Evolutionary conservation across 2,329 filamentous ascomycete genomes (phyloP), one percentile per base, ranked within the genome.

Genomic region (Talaromyces sp.): DNA sequence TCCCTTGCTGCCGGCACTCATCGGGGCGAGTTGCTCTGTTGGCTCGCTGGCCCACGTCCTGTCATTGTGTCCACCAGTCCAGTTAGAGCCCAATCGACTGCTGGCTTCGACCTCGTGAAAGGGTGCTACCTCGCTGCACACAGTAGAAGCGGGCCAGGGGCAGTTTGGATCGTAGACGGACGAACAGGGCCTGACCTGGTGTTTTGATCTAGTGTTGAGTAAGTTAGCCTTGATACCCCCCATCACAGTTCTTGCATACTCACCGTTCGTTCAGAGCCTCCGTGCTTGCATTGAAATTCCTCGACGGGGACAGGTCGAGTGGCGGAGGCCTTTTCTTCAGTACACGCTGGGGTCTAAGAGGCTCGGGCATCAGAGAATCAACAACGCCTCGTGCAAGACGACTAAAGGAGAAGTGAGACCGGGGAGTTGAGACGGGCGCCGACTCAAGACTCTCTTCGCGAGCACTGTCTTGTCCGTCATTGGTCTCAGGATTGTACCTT

Each of bases 321-420:
- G 35, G 54, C 7, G 55, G 50, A 7, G 50, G 2, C 5, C 41
- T 51, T 38, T 58, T 58, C 41, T 46, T 14, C 11, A 38, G 9
- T 19, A 61, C 56, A 55, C 49, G 14, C 26, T 51, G 59, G 4
- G 56, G 27, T 24, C 26, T 58, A 14, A 61, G 50, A 24, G 59
- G 59, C 19, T 55, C 56, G 17, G 59, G 59, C 10, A 61, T 51
- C 55, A 61, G 31, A 9, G 59, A 61, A 6, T 61, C 41, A 4
- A 61, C 59, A 8, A 58, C 52, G 14, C 59, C 59, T 26, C 59
- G 38, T 26, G 59, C 56, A 4, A 43, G 58, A 8, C 56, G 59
- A 31, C 50, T 29, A 13, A 61, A 58, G 7, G 59, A 61, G n/a
- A 58, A 58, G 26, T 52, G 8, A 19, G 56, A 29, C 27, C 50